These are phyloP conservation scores for Arthonia radiata DNA, from an alignment of 495 filamentous ascomycete species.

Conservation along the genomic window DNA sequence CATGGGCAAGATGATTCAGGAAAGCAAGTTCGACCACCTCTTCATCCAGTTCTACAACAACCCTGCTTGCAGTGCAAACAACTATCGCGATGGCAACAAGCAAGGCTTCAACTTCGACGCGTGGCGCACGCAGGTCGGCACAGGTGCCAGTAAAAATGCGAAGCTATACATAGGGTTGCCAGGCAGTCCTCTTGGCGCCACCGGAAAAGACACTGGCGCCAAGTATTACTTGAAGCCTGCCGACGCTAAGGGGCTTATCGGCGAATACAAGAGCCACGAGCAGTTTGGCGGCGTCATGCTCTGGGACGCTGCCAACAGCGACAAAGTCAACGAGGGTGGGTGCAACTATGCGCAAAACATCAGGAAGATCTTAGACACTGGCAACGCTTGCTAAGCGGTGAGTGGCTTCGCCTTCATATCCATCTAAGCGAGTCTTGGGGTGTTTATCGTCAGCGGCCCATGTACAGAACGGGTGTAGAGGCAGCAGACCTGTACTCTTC, in stretches of 20 bases:
- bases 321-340: neutral
- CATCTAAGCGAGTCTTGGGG: too few species aligned
- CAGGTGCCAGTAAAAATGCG: constrained; percentile 14
- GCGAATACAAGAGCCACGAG: constrained; percentile 21
- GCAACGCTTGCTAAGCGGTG: neutral
- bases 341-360: neutral
- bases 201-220: constrained; percentile 3
- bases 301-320: constrained; percentile 34
- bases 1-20: constrained; percentile 9
- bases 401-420: too few species aligned
- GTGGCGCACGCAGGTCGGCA: constrained; percentile 13
- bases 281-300: constrained; percentile 49
- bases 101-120: constrained; percentile 15
- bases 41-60: constrained; percentile 20
- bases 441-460: too few species aligned
- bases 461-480: too few species aligned
- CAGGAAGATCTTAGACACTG: neutral
- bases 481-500: too few species aligned
- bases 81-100: constrained; percentile 10
- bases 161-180: constrained; percentile 20
- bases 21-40: constrained; percentile 15
- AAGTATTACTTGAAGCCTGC: constrained; percentile 22
- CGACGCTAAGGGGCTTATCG: constrained; percentile 23
- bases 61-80: constrained; percentile 20
- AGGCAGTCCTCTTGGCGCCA: too few species aligned